Base-by-base conservation (phyloP, 2,329 filamentous ascomycete genomes). In the Metarhizium anisopliae region DNA sequence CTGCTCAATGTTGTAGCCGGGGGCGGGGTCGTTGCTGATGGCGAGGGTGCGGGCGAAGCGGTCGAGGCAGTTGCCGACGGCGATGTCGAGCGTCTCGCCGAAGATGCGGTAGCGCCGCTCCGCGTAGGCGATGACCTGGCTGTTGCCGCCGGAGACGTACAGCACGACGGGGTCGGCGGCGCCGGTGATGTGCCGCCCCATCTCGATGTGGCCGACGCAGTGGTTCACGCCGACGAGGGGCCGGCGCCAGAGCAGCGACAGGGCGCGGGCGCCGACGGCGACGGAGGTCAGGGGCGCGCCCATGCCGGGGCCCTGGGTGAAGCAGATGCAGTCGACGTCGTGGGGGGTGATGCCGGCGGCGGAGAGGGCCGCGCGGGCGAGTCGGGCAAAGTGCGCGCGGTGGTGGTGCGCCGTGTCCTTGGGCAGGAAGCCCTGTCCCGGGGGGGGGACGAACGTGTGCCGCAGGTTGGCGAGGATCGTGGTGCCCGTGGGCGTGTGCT, bases 181-280 rank as follows among this genome's bases (percentile, higher is more conserved):
- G 57, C 90, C 89, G 4, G 94, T 97, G 68, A 99, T 96, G 58
- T 88, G 82, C 52, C 94, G 82, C 36, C 94, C 94, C 94, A 99
- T 99, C 76, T 99, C 94, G 66, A 99, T 97, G 72, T 99, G 94
- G 47, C 94, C 94, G 51, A 99, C 89, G 72, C 94, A 99, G 74
- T 99, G 94, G 73, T 99, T 99, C 30, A 99, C 94, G 29, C 91
- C 93, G 3, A 99, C 86, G 42, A 99, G 77, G n/a, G 88, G 85
- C 71, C 90, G 90, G 54, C 77, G 80, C 94, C 94, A 99, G 16
- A 99, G 79, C 57, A 96, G 74, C 47, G 84, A 80, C 36, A 97
- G 76, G 59, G 89, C 90, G 58, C 94, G 82, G 20, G 92, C 94
- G 1, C 86, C 92, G 40, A 97, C 77, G 36, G 93, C 93, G 14